Evolutionary conservation across 2,329 filamentous ascomycete genomes (phyloP).

Genomic region (Emericellopsis cladophorae): DNA sequence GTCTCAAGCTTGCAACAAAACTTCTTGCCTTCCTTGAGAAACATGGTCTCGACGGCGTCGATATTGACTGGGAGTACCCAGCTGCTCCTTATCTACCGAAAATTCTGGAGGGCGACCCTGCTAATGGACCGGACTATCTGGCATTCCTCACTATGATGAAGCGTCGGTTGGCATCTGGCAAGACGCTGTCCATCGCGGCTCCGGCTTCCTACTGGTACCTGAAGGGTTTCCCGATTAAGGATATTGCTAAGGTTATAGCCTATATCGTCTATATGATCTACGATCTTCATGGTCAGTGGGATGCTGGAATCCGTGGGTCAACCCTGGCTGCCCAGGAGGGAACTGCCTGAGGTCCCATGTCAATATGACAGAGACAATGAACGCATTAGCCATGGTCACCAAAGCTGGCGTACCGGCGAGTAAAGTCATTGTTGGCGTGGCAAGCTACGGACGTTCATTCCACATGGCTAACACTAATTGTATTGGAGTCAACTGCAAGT

Average conservation of each 20-base stretch:
- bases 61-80: constrained; percentile 6
- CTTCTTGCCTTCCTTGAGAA: constrained; percentile 24
- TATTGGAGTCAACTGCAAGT: constrained; percentile 11
- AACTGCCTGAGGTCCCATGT: constrained; percentile 20
- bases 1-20: constrained; percentile 20
- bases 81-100: constrained; percentile 5
- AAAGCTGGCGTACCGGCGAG: constrained; percentile 16
- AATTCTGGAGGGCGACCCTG: constrained; percentile 9
- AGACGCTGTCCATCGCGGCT: constrained; percentile 20
- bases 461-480: constrained; percentile 17
- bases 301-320: constrained; percentile 12
- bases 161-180: constrained; percentile 13
- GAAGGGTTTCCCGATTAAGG: constrained; percentile 17
- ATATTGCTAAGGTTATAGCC: constrained; percentile 13
- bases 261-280: constrained; percentile 21
- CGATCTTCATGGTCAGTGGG: constrained; percentile 17
- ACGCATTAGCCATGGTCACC: constrained; percentile 18
- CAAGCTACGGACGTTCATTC: constrained; percentile 14
- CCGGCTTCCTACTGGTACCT: constrained; percentile 27
- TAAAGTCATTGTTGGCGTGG: constrained; percentile 17
- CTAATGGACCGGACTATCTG: constrained; percentile 18
- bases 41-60: constrained; percentile 11
- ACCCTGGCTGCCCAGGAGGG: constrained; percentile 11
- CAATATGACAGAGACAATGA: constrained; percentile 20
- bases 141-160: constrained; percentile 18